Percentiles rank a stretch among this genome's conserved stretches.
Conservation (phyloP, 2,329 filamentous ascomycete species). For the Scorias spongiosa region DNA sequence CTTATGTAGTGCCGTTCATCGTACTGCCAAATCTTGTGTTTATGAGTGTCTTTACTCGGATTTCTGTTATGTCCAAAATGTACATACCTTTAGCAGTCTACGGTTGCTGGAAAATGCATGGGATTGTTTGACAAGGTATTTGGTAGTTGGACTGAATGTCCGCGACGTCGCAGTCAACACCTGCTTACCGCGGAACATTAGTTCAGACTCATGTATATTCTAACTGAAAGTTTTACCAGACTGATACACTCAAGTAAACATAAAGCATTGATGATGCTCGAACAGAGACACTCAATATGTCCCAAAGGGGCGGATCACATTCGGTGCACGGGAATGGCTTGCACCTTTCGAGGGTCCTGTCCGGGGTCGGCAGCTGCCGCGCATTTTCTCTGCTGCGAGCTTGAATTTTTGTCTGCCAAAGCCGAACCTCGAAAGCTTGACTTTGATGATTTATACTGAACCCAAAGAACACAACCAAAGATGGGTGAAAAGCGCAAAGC, state of each 20-base stretch:
- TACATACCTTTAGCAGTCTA: neutral
- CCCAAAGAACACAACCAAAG: neutral
- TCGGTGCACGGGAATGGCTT: no score
- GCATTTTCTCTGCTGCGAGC: neutral
- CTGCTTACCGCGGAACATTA: neutral
- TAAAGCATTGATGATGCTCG: no score
- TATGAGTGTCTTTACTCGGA: neutral
- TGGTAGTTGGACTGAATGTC: neutral
- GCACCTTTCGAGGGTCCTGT: no score
- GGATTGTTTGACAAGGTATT: neutral
- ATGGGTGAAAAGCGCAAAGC: slow-evolving; percentile 25
- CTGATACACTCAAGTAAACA: no score
- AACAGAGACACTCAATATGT: no score
- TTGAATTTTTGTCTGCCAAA: neutral
- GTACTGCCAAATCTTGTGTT: slow-evolving; percentile 22
- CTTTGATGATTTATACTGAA: no score
- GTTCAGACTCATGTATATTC: neutral
- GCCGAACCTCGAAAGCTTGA: no score
- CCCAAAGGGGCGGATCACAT: no score
- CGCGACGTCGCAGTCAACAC: neutral
- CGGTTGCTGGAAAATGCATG: neutral
- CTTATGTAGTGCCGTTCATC: slow-evolving; percentile 50
- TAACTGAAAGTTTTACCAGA: no score
- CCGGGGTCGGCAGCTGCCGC: neutral
- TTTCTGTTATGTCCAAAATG: neutral